Conservation (phyloP, 257 asterid species). For the Leptodermis oblonga region DNA sequence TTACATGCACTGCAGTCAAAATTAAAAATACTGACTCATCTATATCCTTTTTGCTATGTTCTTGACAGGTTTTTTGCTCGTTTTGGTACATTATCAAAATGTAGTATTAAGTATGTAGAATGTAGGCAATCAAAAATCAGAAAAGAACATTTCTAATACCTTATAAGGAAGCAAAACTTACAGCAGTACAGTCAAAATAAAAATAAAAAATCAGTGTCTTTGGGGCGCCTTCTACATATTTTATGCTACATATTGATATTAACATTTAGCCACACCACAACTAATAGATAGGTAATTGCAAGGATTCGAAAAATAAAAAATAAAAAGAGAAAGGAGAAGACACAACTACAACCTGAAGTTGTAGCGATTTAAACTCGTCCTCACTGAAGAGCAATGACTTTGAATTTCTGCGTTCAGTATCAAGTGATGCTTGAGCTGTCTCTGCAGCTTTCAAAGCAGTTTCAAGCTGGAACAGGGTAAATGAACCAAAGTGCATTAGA, state of each 20-base stretch:
- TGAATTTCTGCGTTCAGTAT: slow-evolving; percentile 55
- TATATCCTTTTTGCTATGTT: no score
- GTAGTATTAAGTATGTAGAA: no score
- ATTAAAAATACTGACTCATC: no score
- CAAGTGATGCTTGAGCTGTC: slow-evolving; percentile 65
- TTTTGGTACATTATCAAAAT: no score
- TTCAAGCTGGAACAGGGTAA: slow-evolving; percentile 37
- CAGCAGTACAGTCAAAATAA: no score
- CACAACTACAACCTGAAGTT: slow-evolving; percentile 44
- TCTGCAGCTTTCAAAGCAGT: slow-evolving; percentile 69
- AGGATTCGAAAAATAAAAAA: neutral
- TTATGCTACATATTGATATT: neutral
- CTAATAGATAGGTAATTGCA: neutral
- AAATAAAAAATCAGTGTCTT: no score
- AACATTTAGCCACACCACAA: no score
- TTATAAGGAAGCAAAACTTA: no score
- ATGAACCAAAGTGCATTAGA: neutral
- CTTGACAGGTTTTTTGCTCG: no score
- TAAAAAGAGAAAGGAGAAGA: neutral
- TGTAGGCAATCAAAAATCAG: no score
- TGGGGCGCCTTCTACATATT: neutral
- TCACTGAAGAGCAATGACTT: slow-evolving; percentile 56
- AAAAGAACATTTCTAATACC: no score
- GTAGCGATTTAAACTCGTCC: slow-evolving; percentile 74
- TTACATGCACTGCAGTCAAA: no score